A percentile compares a stretch with the other conserved stretches of the same genome.
These are phyloP conservation scores for Acarospora socialis DNA, from an alignment of 2,329 filamentous ascomycete genomes.

Conservation along the genomic window DNA sequence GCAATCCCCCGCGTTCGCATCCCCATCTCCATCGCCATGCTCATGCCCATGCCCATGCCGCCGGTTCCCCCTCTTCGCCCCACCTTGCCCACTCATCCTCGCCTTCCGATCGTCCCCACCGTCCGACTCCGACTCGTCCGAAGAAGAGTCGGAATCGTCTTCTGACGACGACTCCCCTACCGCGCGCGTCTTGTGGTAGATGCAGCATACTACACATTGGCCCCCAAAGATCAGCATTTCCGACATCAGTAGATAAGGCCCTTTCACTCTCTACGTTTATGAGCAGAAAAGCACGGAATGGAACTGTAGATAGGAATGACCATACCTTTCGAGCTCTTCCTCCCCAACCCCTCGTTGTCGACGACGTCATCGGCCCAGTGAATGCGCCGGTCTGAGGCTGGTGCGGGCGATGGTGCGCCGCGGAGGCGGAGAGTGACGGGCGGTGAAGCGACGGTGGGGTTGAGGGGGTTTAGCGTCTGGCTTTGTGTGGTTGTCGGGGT, in stretches of 20 bases:
- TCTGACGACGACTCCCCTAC: conserved; percentile 55
- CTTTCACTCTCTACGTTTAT: background rate
- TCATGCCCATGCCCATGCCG: conserved; percentile 13
- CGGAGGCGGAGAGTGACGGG: no score
- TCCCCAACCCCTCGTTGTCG: conserved; percentile 87
- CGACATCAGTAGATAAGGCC: background rate
- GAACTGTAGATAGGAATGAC: background rate
- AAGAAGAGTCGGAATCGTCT: conserved; percentile 33
- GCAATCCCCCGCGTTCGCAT: conserved; percentile 1
- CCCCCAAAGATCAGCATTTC: conserved; percentile 1
- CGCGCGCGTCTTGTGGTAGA: conserved; percentile 76
- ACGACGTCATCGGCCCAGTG: conserved; percentile 88
- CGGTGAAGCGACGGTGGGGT: no score
- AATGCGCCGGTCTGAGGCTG: conserved; percentile 45
- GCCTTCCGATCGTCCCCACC: conserved; percentile 20
- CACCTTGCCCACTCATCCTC: conserved; percentile 15
- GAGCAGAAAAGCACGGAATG: no score
- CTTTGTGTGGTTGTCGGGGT: no score
- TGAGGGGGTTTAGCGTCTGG: no score
- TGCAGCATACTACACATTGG: conserved; percentile 85
- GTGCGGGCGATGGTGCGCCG: no score
- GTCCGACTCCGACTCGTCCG: conserved; percentile 28
- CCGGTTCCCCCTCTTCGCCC: conserved; percentile 7
- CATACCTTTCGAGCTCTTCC: conserved; percentile 85
- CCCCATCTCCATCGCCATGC: conserved; percentile 13